Evolutionary conservation across 495 filamentous ascomycete genomes (phyloP).

Genomic region (Penicilliopsis zonata): DNA sequence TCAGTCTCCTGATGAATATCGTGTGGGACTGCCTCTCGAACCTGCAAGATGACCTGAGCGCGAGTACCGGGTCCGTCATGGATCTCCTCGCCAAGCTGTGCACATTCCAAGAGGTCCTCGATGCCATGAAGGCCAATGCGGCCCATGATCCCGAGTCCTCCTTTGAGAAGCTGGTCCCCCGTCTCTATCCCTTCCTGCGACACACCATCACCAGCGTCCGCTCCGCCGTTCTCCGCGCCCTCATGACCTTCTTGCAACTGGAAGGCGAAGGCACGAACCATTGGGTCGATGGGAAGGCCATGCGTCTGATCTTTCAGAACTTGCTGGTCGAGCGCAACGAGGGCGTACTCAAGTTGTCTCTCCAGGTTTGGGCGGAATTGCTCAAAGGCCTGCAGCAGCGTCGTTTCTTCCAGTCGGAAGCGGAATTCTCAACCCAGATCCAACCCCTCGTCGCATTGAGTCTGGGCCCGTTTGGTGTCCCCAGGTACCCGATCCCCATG

Average conservation of each 20-base stretch:
- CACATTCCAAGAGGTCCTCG: conserved; percentile 82
- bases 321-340: conserved; percentile 86
- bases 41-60: conserved; percentile 88
- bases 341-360: conserved; percentile 61
- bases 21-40: conserved; percentile 97
- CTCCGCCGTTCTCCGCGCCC: conserved; percentile 80
- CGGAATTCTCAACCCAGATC: conserved; percentile 46
- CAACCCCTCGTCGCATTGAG: conserved; percentile 67
- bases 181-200: conserved; percentile 89
- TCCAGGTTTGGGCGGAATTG: conserved; percentile 78
- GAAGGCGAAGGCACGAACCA: conserved; percentile 71
- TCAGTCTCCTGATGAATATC: conserved; percentile 76
- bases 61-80: conserved; percentile 96
- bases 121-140: conserved; percentile 88
- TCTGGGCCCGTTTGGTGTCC: conserved; percentile 82
- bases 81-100: conserved; percentile 92
- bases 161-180: conserved; percentile 82
- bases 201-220: conserved; percentile 96
- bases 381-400: conserved; percentile 49
- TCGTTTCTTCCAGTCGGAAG: conserved; percentile 51
- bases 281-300: conserved; percentile 83
- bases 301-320: conserved; percentile 88
- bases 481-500: conserved; percentile 82
- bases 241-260: conserved; percentile 84
- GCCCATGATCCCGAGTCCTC: conserved; percentile 70